These are phyloP conservation scores for Choanephora cucurbitarum DNA, from an alignment of 371 early-diverging fungal species.

Conservation along the genomic window DNA sequence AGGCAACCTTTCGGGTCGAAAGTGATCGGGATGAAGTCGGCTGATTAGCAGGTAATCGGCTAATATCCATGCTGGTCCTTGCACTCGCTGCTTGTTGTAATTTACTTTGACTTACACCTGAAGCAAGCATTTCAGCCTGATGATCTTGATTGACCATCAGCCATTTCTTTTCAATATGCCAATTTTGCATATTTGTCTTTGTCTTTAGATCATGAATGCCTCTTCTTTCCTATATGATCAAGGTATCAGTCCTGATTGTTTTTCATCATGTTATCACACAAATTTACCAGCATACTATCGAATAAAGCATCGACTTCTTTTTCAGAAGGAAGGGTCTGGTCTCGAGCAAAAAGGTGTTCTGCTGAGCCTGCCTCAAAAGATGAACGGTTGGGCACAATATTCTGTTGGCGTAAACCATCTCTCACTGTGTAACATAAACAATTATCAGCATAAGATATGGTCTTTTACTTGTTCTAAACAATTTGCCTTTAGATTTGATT, in stretches of 20 bases:
- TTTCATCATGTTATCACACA: no score
- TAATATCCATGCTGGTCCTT: conserved; percentile 14
- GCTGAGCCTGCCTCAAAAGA: conserved; percentile 31
- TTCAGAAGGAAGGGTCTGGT: conserved; percentile 28
- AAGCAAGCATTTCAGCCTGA: conserved; percentile 41
- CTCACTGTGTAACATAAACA: not conserved
- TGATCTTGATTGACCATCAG: conserved; percentile 52
- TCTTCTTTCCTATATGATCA: conserved; percentile 46
- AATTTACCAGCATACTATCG: conserved; percentile 47
- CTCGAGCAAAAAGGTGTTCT: conserved; percentile 24
- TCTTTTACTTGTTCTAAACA: not conserved
- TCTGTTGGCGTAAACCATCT: conserved; percentile 7
- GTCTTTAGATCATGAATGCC: conserved; percentile 44
- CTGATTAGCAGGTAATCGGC: conserved; percentile 1
- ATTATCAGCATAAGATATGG: not conserved
- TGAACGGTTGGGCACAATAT: conserved; percentile 18
- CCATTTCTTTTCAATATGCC: conserved; percentile 49
- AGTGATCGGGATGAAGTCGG: not conserved
- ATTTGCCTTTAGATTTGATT: conserved; percentile 1
- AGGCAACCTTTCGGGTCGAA: not conserved
- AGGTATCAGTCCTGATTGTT: no score
- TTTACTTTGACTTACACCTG: conserved; percentile 13
- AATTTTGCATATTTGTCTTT: conserved; percentile 35
- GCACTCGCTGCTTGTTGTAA: conserved; percentile 2
- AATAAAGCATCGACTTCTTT: conserved; percentile 35